phyloP scores from a whole-genome alignment of 495 filamentous ascomycete genomes.

The Annulohypoxylon bovei region DNA sequence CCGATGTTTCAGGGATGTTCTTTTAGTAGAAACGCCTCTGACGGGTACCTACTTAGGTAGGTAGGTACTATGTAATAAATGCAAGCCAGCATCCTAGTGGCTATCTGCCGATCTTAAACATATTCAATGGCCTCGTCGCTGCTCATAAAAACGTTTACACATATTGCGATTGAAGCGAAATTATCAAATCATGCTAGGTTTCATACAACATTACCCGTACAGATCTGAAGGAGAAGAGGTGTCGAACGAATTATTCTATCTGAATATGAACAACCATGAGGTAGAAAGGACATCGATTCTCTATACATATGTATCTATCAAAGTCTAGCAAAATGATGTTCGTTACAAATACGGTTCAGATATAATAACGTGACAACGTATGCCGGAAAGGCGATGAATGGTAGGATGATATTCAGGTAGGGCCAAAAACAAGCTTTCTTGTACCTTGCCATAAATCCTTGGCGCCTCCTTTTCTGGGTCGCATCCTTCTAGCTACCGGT shows the following conservation, averaged over 20 bases:
- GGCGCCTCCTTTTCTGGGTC: slow-evolving; percentile 5
- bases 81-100: slow-evolving; percentile 3
- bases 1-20: not conserved
- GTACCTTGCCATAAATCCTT: not conserved
- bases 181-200: not conserved
- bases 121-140: not conserved
- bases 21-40: not conserved
- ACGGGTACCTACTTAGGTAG: not conserved
- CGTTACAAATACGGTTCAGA: not conserved
- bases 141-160: not conserved
- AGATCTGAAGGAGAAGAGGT: not conserved
- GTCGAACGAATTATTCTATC: not conserved
- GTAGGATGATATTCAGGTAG: not conserved
- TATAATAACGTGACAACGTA: not conserved
- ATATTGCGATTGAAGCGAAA: not conserved
- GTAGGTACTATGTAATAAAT: slow-evolving; percentile 5
- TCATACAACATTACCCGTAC: not conserved
- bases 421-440: slow-evolving; percentile 15
- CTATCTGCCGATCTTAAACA: slow-evolving; percentile 10
- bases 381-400: not conserved
- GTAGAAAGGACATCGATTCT: not conserved
- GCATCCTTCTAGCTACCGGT: not conserved
- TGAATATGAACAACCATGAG: not conserved
- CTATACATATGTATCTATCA: not conserved
- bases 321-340: not conserved